Evolutionary conservation across 176 grass and related monocot genomes (phyloP), one percentile per base, ranked within the genome.

Genomic region (Rhynchospora breviuscula): DNA sequence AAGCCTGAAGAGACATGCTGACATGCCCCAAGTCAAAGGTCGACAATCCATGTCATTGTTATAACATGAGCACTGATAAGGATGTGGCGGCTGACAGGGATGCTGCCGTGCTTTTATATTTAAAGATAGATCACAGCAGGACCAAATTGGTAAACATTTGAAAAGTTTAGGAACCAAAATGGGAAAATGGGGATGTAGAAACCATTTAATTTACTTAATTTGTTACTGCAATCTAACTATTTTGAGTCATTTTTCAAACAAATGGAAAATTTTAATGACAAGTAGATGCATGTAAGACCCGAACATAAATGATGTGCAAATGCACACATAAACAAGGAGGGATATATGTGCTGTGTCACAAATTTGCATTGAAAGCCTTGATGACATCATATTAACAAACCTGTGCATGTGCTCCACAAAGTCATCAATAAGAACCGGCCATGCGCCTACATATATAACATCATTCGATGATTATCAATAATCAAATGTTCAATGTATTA

Each of bases 371-470:
- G 1, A 52, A n/a, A 71, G 2, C 67, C 33, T 71, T 71, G 17
- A 21, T 71, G 21, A 71, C 8, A n/a, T 71, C 17, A 71, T 71
- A 49, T 82, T 52, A 71, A 71, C 77, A 90, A 81, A 98, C 96
- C 93, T 99, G 91, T 91, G 85, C 89, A 95, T 93, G 31, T 95
- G 88, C 89, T 99, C 93, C 79, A 99, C 96, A 88, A 99, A 99
- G 83, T 99, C 96, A 66, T 99, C 96, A 85, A 99, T 90, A 29
- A 99, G 87, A 81, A 95, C 93, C 67, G 96, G 96, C 96, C 96
- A 99, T 89, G 96, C 96, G 88, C 96, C 96, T 99, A 73, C 35
- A 25, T 77, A 88, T 86, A 83, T 65, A 63, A 86, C 18, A 84
- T 21, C 17, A 68, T 78, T 18, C 53, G 65, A 15, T 67, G 15